A percentile compares a stretch with the other conserved stretches of the same genome.
Conservation (phyloP, 345 rosid genomes). For the Theobroma cacao region DNA sequence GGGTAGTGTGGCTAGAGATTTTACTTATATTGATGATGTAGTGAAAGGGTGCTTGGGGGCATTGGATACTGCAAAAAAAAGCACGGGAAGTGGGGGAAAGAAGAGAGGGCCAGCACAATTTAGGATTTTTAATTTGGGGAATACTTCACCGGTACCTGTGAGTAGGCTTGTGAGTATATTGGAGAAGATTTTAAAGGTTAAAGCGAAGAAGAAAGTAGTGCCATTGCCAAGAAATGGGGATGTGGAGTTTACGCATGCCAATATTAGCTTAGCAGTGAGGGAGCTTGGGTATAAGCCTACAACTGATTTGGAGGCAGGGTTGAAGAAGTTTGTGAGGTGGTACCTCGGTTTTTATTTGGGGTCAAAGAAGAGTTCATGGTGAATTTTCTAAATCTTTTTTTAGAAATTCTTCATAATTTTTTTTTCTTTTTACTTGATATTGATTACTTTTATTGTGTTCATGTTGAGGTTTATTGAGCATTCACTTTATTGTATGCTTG, state of each 20-base stretch:
- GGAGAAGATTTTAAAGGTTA: constrained; percentile 61
- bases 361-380: constrained; percentile 46
- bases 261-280: constrained; percentile 52
- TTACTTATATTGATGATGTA: constrained; percentile 70
- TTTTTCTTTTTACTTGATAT: background rate
- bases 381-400: constrained; percentile 3
- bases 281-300: constrained; percentile 60
- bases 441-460: background rate
- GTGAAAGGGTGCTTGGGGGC: constrained; percentile 63
- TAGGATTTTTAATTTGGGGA: constrained; percentile 63
- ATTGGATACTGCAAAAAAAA: constrained; percentile 62
- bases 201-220: constrained; percentile 55
- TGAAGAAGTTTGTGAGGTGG: constrained; percentile 78
- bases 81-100: constrained; percentile 74
- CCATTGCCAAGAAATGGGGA: constrained; percentile 72
- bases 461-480: background rate
- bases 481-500: constrained; percentile 11
- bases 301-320: constrained; percentile 58
- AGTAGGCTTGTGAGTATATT: constrained; percentile 51
- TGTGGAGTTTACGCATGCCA: constrained; percentile 60
- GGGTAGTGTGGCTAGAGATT: constrained; percentile 66
- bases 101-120: constrained; percentile 54
- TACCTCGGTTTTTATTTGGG: constrained; percentile 47
- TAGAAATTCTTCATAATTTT: background rate
- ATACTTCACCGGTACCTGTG: constrained; percentile 58